These are phyloP conservation scores for Melampsora americana DNA, from an alignment of 1,284 basidiomycete species.

Conservation along the genomic window DNA sequence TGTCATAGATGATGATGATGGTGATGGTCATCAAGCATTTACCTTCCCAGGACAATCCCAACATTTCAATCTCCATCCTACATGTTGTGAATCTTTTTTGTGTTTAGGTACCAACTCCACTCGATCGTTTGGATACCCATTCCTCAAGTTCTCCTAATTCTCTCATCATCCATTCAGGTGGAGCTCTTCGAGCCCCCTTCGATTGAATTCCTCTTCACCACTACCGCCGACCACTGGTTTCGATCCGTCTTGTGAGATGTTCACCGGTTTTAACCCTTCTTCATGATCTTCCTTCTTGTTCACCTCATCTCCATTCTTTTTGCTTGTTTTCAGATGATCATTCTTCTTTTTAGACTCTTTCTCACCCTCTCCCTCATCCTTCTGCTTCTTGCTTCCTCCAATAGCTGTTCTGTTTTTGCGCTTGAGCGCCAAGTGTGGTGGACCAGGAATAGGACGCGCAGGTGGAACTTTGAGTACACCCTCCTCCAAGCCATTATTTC, in stretches of 20 bases:
- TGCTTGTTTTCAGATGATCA: too few relatives aligned
- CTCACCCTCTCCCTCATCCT: not conserved
- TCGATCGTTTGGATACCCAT: slow-evolving; percentile 25
- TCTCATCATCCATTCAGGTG: slow-evolving; percentile 35
- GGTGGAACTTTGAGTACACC: not conserved
- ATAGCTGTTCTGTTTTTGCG: not conserved
- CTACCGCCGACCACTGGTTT: too few relatives aligned
- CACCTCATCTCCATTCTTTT: too few relatives aligned
- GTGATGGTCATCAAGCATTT: not conserved
- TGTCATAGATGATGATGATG: slow-evolving; percentile 44
- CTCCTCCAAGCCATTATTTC: too few relatives aligned
- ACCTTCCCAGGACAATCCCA: slow-evolving; percentile 92
- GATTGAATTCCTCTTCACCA: too few relatives aligned
- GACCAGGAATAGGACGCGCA: not conserved
- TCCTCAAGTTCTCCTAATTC: slow-evolving; percentile 6
- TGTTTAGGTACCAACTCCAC: slow-evolving; percentile 38
- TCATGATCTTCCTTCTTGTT: too few relatives aligned
- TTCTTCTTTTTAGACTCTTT: too few relatives aligned
- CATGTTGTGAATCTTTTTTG: slow-evolving; percentile 56
- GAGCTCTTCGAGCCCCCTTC: slow-evolving; percentile 5
- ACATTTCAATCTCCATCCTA: slow-evolving; percentile 81
- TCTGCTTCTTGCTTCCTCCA: not conserved
- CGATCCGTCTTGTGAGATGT: too few relatives aligned
- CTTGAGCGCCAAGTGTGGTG: not conserved
- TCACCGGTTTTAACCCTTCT: too few relatives aligned